Percentiles rank a stretch among this genome's conserved stretches.
Conservation (phyloP, 2,329 filamentous ascomycete species). For the Diaporthe longicolla region DNA sequence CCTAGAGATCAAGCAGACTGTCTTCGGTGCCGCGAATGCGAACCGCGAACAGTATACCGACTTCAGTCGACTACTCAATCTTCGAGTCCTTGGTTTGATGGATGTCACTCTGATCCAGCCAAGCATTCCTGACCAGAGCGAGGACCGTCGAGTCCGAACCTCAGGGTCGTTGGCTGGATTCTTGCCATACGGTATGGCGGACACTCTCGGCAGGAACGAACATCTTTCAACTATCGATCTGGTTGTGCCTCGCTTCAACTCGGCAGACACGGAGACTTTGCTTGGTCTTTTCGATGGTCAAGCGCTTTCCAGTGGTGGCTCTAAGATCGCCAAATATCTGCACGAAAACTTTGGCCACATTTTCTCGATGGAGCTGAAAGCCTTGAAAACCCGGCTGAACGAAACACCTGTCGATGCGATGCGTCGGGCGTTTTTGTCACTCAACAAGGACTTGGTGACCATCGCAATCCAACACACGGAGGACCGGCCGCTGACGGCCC, state of each 20-base stretch:
- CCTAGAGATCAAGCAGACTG: constrained; percentile 85
- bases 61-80: constrained; percentile 86
- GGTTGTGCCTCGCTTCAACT: constrained; percentile 92
- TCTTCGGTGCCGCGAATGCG: constrained; percentile 65
- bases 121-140: constrained; percentile 93
- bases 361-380: constrained; percentile 86
- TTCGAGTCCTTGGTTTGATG: constrained; percentile 94
- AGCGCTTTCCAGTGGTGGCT: constrained; percentile 88
- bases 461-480: constrained; percentile 85
- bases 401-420: constrained; percentile 89
- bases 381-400: constrained; percentile 73
- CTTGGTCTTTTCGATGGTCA: constrained; percentile 98
- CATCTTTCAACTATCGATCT: constrained; percentile 96
- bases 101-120: constrained; percentile 96
- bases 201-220: constrained; percentile 92
- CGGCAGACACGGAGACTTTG: constrained; percentile 89
- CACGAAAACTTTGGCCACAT: constrained; percentile 95
- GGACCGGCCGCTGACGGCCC: constrained; percentile 75
- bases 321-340: constrained; percentile 95
- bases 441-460: constrained; percentile 95
- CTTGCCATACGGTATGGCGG: constrained; percentile 96
- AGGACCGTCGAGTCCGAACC: constrained; percentile 95
- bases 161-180: constrained; percentile 93
- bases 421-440: constrained; percentile 84
- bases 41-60: constrained; percentile 85